Percentiles rank a stretch among this genome's conserved stretches.
These are phyloP conservation scores for Lablab purpureus DNA, from an alignment of 306 rosid species.

Conservation along the genomic window DNA sequence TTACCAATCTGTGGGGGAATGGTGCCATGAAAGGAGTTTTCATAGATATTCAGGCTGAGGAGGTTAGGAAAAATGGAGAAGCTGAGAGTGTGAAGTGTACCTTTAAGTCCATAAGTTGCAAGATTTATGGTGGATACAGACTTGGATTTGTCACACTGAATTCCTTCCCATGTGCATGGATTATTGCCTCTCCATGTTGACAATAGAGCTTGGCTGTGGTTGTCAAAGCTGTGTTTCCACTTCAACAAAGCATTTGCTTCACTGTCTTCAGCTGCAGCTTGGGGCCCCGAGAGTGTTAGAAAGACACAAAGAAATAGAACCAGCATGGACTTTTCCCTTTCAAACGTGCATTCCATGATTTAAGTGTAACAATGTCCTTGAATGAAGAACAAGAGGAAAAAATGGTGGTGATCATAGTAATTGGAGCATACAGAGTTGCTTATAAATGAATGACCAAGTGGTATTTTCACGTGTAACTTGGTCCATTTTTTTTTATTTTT, in stretches of 20 bases:
- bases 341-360: constrained; percentile 14
- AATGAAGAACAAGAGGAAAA: constrained; percentile 1
- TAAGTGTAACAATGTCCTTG: constrained; percentile 3
- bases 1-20: constrained; percentile 48
- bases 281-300: not conserved
- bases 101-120: constrained; percentile 31
- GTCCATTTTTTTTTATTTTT: not conserved
- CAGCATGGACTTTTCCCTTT: not conserved
- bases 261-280: constrained; percentile 11
- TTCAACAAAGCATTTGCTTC: constrained; percentile 44
- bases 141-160: constrained; percentile 35
- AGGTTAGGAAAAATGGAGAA: constrained; percentile 49
- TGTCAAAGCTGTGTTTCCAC: constrained; percentile 48
- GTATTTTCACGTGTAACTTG: not conserved
- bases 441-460: not conserved
- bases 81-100: constrained; percentile 45
- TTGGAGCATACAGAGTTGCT: not conserved
- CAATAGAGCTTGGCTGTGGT: constrained; percentile 27
- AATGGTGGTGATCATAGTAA: not conserved
- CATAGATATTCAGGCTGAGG: constrained; percentile 4
- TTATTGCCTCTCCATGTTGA: constrained; percentile 39
- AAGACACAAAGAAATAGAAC: constrained; percentile 13
- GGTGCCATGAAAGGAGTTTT: constrained; percentile 34
- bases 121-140: constrained; percentile 17
- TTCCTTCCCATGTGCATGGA: constrained; percentile 45